phyloP scores from a whole-genome alignment of 1,284 basidiomycete species.

The Apiotrichum porosum region DNA sequence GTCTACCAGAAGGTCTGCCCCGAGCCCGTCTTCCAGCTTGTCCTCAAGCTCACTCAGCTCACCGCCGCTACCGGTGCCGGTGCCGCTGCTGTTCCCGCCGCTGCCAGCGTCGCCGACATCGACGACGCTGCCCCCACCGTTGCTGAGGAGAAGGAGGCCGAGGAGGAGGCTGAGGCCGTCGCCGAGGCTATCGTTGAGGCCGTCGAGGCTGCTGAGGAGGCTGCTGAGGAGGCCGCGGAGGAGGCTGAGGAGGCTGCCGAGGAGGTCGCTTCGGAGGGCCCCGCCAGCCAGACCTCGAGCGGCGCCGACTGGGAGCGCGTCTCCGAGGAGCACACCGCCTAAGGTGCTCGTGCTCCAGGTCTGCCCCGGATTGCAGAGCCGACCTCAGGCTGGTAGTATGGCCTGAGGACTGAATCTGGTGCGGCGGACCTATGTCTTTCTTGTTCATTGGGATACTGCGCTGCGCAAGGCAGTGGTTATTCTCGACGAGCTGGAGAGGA shows the following conservation, averaged over 20 bases:
- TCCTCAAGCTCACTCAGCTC: conserved; percentile 70
- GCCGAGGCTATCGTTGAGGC: conserved; percentile 5
- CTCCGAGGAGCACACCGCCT: conserved; percentile 9
- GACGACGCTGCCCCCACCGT: conserved; percentile 6
- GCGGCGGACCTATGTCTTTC: no score
- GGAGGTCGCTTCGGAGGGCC: conserved; percentile 1
- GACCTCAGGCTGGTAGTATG: neutral
- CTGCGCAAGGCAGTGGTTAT: no score
- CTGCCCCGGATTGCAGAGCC: no score
- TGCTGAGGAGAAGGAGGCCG: conserved; percentile 2
- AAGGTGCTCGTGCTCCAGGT: conserved; percentile 1
- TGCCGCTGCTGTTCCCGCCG: neutral
- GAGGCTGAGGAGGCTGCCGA: conserved; percentile 3
- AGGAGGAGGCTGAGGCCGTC: conserved; percentile 6
- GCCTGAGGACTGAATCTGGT: no score
- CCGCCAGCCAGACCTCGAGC: neutral
- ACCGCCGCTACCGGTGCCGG: conserved; percentile 14
- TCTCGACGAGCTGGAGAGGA: no score
- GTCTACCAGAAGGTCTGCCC: conserved; percentile 90
- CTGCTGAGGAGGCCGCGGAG: conserved; percentile 1
- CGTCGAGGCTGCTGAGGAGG: conserved; percentile 1
- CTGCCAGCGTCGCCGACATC: conserved; percentile 5
- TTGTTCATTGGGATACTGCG: no score
- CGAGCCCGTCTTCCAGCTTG: conserved; percentile 77
- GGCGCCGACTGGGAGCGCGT: no score